phyloP scores from a whole-genome alignment of 2,329 filamentous ascomycete species.

The Colletotrichum simmondsii region DNA sequence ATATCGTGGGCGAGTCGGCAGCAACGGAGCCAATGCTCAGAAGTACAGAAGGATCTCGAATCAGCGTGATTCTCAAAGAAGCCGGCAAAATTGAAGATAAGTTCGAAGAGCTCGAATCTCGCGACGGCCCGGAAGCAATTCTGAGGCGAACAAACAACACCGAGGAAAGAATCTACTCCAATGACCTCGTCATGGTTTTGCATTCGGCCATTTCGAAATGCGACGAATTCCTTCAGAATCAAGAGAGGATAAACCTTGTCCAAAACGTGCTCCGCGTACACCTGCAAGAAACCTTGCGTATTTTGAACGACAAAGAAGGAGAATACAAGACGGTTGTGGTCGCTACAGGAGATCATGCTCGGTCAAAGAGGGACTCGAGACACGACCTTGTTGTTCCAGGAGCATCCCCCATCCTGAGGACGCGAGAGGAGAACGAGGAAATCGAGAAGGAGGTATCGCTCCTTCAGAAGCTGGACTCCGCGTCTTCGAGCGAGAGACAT shows the following conservation, averaged over 20 bases:
- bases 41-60: conserved; percentile 26
- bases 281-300: conserved; percentile 57
- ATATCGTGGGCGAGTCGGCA: conserved; percentile 38
- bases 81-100: conserved; percentile 41
- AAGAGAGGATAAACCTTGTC: conserved; percentile 47
- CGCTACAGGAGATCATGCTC: neutral
- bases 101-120: conserved; percentile 37
- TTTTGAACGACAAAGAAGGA: conserved; percentile 51
- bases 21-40: neutral
- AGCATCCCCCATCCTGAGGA: neutral
- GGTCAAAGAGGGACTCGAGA: neutral
- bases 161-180: conserved; percentile 25
- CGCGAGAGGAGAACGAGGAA: neutral
- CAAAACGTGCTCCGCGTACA: conserved; percentile 59
- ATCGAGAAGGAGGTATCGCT: conserved; percentile 17
- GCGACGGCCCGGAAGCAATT: neutral
- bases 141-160: neutral
- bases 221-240: conserved; percentile 36
- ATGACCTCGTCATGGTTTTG: conserved; percentile 14
- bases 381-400: neutral
- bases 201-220: conserved; percentile 29
- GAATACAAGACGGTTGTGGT: conserved; percentile 7
- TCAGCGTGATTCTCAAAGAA: conserved; percentile 34
- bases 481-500: conserved; percentile 24
- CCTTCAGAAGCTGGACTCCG: conserved; percentile 14